Conservation (phyloP, 2,329 filamentous ascomycete genomes). For the Stachybotrys echinatus region DNA sequence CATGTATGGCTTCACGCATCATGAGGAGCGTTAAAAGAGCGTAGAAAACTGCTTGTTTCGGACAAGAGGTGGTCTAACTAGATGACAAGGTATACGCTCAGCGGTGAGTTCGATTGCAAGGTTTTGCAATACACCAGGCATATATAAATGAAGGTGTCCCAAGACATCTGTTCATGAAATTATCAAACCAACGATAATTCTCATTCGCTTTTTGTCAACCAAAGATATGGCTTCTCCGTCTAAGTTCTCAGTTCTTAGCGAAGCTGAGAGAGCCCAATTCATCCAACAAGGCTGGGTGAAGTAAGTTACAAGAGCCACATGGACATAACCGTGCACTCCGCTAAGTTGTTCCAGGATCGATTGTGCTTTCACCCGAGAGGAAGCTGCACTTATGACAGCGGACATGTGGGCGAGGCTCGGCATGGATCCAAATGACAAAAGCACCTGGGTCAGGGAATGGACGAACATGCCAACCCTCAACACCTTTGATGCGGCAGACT, state of each 20-base stretch:
- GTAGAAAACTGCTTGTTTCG: too few relatives aligned
- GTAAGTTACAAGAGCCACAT: too few relatives aligned
- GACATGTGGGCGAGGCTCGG: constrained; percentile 61
- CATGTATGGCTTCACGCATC: too few relatives aligned
- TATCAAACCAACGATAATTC: too few relatives aligned
- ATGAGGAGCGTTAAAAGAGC: too few relatives aligned
- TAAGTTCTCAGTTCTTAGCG: not conserved
- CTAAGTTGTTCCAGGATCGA: not conserved
- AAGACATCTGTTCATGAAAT: too few relatives aligned
- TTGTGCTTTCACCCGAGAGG: constrained; percentile 26
- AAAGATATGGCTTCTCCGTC: not conserved
- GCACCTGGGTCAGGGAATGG: constrained; percentile 58
- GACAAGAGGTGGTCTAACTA: too few relatives aligned
- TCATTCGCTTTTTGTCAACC: too few relatives aligned
- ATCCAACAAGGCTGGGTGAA: not conserved
- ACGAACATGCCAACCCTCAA: constrained; percentile 60
- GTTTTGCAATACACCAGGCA: too few relatives aligned
- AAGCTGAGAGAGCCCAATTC: not conserved
- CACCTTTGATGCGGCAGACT: constrained; percentile 43
- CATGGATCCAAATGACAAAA: constrained; percentile 57
- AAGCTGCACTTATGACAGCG: constrained; percentile 24
- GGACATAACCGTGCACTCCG: not conserved
- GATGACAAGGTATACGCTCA: too few relatives aligned
- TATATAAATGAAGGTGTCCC: too few relatives aligned
- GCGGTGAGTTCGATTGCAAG: too few relatives aligned